Conservation (phyloP, 805 yeast genomes). For the Isabelozyma gotoi region DNA sequence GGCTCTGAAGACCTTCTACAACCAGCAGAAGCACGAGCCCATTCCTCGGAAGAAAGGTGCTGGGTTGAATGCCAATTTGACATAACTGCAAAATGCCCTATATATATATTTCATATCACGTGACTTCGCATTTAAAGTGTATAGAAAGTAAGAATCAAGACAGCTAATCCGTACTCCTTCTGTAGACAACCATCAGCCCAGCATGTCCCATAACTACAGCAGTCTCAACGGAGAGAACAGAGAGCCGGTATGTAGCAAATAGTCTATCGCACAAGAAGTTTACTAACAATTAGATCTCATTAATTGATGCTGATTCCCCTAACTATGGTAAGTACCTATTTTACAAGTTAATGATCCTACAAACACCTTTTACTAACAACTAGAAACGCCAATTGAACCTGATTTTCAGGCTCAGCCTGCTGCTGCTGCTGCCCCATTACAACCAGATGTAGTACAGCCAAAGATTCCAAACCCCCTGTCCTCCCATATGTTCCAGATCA, state of each 20-base stretch:
- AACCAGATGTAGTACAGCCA: conserved; percentile 27
- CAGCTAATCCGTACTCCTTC: neutral
- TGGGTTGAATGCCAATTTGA: neutral
- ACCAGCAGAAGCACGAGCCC: neutral
- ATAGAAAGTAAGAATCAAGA: neutral
- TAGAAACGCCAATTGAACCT: conserved; percentile 5
- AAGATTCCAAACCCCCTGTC: conserved; percentile 13
- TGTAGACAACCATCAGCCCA: neutral
- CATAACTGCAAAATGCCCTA: neutral
- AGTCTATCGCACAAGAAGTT: neutral
- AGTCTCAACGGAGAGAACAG: neutral
- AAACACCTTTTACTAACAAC: neutral
- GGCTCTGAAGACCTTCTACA: conserved; percentile 3
- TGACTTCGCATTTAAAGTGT: neutral
- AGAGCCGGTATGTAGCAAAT: neutral
- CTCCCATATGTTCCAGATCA: conserved; percentile 52
- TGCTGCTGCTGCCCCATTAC: conserved; percentile 1
- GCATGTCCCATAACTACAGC: neutral
- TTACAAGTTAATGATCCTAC: neutral
- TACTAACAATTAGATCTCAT: neutral
- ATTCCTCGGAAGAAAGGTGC: neutral
- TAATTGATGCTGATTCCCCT: neutral
- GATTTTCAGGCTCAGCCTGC: conserved; percentile 3
- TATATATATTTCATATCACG: no score
- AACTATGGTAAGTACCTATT: neutral